Evolutionary conservation across 129 eudicot species (phyloP).

Genomic region (sunflower (Helianthus annuus)): DNA sequence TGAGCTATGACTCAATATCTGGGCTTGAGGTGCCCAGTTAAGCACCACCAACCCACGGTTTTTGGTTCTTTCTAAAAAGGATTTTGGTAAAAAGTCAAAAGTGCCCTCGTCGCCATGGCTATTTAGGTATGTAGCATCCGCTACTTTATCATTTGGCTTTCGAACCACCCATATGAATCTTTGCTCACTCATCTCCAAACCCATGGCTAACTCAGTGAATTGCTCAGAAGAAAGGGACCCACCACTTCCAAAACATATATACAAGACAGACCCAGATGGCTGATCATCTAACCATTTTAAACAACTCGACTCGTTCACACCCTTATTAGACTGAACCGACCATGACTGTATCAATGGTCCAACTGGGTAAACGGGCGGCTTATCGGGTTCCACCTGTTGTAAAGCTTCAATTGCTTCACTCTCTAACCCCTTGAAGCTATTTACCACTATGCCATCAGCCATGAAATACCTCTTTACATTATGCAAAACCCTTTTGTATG

Average conservation of each 20-base stretch:
- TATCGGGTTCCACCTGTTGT: slow-evolving; percentile 20
- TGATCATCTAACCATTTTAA: slow-evolving; percentile 58
- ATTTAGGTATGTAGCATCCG: slow-evolving; percentile 35
- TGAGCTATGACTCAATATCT: slow-evolving; percentile 46
- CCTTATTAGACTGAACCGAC: slow-evolving; percentile 2
- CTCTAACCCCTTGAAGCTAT: slow-evolving; percentile 55
- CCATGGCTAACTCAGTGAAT: slow-evolving; percentile 52
- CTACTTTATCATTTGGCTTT: slow-evolving; percentile 41
- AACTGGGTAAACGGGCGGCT: slow-evolving; percentile 45
- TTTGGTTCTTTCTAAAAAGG: slow-evolving; percentile 46
- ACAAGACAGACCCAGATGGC: slow-evolving; percentile 56
- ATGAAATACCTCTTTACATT: slow-evolving; percentile 36
- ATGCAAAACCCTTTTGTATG: slow-evolving; percentile 49
- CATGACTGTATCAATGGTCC: slow-evolving; percentile 49
- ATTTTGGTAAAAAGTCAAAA: slow-evolving; percentile 42
- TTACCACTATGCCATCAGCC: slow-evolving; percentile 59
- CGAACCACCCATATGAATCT: slow-evolving; percentile 60
- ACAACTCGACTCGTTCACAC: slow-evolving; percentile 27
- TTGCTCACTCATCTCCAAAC: slow-evolving; percentile 60
- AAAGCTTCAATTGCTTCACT: slow-evolving; percentile 36
- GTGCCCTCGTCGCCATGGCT: slow-evolving; percentile 15
- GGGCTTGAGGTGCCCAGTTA: slow-evolving; percentile 47
- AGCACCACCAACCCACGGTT: slow-evolving; percentile 42
- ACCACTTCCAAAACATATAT: slow-evolving; percentile 71
- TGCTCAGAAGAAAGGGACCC: slow-evolving; percentile 54